Percentiles rank a stretch among this genome's conserved stretches.
Evolutionary conservation across 2,329 filamentous ascomycete genomes (phyloP).

Genomic region (Stemphylium lycopersici): DNA sequence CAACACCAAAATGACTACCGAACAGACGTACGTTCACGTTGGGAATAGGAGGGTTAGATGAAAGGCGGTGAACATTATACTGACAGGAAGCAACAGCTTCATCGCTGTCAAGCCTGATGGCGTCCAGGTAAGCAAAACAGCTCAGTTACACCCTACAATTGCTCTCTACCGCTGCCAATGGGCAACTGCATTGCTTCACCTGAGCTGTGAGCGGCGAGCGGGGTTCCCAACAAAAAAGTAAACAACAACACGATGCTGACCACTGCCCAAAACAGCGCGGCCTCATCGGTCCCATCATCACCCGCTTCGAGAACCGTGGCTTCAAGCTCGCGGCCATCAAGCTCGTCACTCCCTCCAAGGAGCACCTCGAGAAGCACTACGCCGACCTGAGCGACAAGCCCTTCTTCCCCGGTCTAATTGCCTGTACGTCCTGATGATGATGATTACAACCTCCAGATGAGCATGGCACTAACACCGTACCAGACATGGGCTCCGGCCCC

Average conservation of each 20-base stretch:
- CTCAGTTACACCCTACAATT: too few species aligned
- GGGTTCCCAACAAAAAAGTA: constrained; percentile 2
- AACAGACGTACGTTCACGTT: constrained; percentile 79
- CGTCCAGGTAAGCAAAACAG: constrained; percentile 76
- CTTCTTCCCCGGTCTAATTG: constrained; percentile 94
- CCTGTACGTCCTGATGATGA: constrained; percentile 67
- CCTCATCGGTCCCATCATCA: constrained; percentile 96
- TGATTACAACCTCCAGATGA: neutral
- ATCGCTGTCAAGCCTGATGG: constrained; percentile 99
- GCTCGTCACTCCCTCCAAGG: constrained; percentile 85
- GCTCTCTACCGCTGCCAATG: neutral
- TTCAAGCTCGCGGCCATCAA: constrained; percentile 99
- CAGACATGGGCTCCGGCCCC: constrained; percentile 96
- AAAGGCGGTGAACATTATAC: constrained; percentile 31
- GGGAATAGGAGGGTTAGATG: neutral
- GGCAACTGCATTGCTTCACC: neutral
- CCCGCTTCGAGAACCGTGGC: constrained; percentile 96
- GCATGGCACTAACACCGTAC: constrained; percentile 12
- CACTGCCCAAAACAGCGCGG: constrained; percentile 70
- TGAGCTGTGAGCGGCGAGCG: neutral
- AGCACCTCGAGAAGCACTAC: constrained; percentile 98
- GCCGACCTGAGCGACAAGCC: constrained; percentile 89
- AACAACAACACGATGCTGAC: constrained; percentile 18
- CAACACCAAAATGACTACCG: constrained; percentile 63
- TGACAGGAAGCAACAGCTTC: constrained; percentile 70